phyloP scores from a whole-genome alignment of 1,284 basidiomycete genomes.

The Heimioporus retisporus region DNA sequence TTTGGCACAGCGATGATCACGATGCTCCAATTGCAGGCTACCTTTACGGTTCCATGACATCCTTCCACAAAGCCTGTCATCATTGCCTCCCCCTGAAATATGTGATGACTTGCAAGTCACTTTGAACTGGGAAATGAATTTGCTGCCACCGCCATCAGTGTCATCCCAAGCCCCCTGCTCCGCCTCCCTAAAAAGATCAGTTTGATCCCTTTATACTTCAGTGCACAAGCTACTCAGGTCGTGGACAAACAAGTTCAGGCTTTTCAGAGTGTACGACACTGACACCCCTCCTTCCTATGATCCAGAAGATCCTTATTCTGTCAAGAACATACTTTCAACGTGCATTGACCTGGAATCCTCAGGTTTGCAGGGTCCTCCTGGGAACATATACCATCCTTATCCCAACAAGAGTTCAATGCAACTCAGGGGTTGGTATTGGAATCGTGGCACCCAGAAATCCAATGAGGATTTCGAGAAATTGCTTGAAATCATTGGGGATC shows the following conservation, averaged over 20 bases:
- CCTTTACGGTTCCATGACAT: background rate
- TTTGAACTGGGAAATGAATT: no score
- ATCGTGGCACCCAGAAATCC: background rate
- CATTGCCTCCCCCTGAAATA: background rate
- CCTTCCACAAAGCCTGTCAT: background rate
- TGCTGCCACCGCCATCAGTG: no score
- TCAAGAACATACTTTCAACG: background rate
- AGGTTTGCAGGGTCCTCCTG: no score
- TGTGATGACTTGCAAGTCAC: no score
- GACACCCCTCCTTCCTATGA: no score
- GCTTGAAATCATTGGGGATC: background rate
- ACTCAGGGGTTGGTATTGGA: conserved; percentile 1
- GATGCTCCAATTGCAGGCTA: background rate
- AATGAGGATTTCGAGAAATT: background rate
- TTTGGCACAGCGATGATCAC: background rate
- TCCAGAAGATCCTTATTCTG: background rate
- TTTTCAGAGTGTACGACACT: no score
- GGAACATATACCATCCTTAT: background rate
- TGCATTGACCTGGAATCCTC: background rate
- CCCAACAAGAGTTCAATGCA: background rate
- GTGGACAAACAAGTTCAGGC: no score
- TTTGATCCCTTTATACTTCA: no score
- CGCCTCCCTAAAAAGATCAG: no score
- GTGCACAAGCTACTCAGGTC: no score
- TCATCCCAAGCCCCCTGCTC: no score